A percentile compares a stretch with the other conserved stretches of the same genome.
phyloP scores from a whole-genome alignment of 2,329 filamentous ascomycete species.

The Talaromyces sp. region DNA sequence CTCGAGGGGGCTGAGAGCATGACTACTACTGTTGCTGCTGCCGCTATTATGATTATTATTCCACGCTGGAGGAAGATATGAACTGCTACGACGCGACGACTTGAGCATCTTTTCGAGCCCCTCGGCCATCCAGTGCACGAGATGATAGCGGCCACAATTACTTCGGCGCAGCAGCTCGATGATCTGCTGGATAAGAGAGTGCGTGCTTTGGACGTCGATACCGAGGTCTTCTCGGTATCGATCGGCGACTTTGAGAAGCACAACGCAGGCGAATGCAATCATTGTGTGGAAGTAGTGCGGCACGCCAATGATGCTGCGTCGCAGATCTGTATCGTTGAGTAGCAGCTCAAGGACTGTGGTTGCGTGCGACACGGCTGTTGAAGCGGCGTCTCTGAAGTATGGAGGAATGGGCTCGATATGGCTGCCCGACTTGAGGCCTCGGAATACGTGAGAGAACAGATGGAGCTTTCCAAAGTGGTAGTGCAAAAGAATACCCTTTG shows the following conservation, averaged over 20 bases:
- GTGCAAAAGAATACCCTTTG: conserved; percentile 43
- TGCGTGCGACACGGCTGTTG: conserved; percentile 29
- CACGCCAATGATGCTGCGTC: conserved; percentile 33
- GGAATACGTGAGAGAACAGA: conserved; percentile 45
- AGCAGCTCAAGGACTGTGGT: conserved; percentile 36
- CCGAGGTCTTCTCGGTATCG: conserved; percentile 32
- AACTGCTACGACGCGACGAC: conserved; percentile 4
- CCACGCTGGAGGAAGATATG: not conserved
- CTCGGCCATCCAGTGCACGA: conserved; percentile 28
- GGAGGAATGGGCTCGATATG: conserved; percentile 31
- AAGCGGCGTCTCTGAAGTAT: conserved; percentile 24
- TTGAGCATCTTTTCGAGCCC: conserved; percentile 27
- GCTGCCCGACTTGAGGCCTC: conserved; percentile 28
- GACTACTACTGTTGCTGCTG: not conserved
- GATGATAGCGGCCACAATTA: conserved; percentile 25
- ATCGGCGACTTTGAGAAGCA: conserved; percentile 36
- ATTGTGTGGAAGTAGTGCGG: conserved; percentile 42
- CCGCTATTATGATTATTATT: not conserved
- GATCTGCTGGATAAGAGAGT: conserved; percentile 22
- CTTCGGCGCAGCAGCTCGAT: conserved; percentile 25
- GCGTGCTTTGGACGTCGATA: conserved; percentile 22
- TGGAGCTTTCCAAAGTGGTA: conserved; percentile 48
- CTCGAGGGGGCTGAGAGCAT: conserved; percentile 1
- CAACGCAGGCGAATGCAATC: conserved; percentile 39
- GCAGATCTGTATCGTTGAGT: conserved; percentile 32